These are phyloP conservation scores for Zygosaccharomyces kombuchaensis DNA, from an alignment of 805 yeast species.

Conservation along the genomic window DNA sequence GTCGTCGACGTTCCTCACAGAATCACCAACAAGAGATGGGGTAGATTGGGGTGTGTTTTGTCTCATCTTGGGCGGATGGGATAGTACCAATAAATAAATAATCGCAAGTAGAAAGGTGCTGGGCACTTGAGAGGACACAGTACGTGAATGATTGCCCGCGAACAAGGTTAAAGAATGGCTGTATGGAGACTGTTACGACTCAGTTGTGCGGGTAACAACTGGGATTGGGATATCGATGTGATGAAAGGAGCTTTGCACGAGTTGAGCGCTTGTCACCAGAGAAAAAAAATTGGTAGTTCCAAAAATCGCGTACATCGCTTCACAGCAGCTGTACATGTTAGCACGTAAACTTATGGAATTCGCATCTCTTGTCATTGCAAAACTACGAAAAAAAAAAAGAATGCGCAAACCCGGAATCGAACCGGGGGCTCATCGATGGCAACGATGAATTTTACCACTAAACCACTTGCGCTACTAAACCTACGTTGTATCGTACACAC, in stretches of 20 bases:
- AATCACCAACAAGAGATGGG: conserved; percentile 30
- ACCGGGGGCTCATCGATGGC: conserved; percentile 34
- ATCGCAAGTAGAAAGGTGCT: neutral
- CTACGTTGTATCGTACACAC: neutral
- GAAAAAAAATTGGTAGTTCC: too few species aligned
- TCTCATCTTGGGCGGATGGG: neutral
- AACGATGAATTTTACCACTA: conserved; percentile 32
- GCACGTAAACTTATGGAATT: too few species aligned
- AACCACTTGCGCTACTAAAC: conserved; percentile 19
- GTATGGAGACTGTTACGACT: neutral
- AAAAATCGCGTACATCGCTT: too few species aligned
- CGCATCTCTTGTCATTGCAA: neutral
- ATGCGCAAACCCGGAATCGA: conserved; percentile 33
- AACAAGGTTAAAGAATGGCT: neutral
- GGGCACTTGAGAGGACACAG: neutral
- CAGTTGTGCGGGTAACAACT: neutral
- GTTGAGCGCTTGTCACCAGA: too few species aligned
- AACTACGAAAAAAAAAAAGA: neutral
- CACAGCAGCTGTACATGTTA: too few species aligned
- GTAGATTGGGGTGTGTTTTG: conserved; percentile 9
- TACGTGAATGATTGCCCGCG: neutral
- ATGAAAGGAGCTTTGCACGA: too few species aligned
- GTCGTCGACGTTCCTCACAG: conserved; percentile 30
- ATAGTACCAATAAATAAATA: neutral
- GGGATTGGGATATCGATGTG: neutral